Conservation (phyloP, 768 basidiomycete genomes). For the Rhizopogon sp. region DNA sequence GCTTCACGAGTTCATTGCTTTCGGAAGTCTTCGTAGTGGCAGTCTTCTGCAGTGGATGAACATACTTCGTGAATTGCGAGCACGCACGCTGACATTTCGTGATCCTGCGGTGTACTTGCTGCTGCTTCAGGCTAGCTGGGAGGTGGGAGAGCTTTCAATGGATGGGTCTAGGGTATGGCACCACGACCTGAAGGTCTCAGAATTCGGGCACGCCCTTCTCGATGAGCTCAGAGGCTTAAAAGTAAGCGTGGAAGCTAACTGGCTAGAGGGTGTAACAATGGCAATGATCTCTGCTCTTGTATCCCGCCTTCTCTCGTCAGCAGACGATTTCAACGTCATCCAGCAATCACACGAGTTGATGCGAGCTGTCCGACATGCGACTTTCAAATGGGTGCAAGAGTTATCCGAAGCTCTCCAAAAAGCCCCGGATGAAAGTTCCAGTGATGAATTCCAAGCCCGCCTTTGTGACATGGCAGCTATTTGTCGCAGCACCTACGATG, state of each 20-base stretch:
- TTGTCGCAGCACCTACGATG: slow-evolving; percentile 27
- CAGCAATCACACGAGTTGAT: slow-evolving; percentile 21
- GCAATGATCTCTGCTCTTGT: slow-evolving; percentile 24
- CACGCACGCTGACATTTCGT: slow-evolving; percentile 29
- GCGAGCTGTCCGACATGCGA: slow-evolving; percentile 22
- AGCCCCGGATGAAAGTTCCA: background rate
- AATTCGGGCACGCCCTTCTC: slow-evolving; percentile 31
- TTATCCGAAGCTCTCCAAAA: slow-evolving; percentile 16
- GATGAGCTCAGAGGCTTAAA: slow-evolving; percentile 27
- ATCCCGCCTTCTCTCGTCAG: slow-evolving; percentile 29
- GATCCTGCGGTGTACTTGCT: slow-evolving; percentile 33
- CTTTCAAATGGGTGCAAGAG: slow-evolving; percentile 33
- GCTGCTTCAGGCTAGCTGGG: slow-evolving; percentile 35
- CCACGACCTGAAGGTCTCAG: slow-evolving; percentile 20
- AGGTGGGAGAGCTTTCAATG: slow-evolving; percentile 26
- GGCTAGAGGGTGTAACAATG: slow-evolving; percentile 27
- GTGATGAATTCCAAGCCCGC: slow-evolving; percentile 2
- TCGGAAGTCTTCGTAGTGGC: slow-evolving; percentile 38
- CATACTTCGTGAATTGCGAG: slow-evolving; percentile 35
- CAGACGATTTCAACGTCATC: slow-evolving; percentile 8
- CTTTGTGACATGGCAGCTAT: slow-evolving; percentile 16
- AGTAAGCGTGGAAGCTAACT: slow-evolving; percentile 29
- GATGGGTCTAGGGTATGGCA: slow-evolving; percentile 30
- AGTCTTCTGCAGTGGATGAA: slow-evolving; percentile 41
- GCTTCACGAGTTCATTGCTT: slow-evolving; percentile 38